A percentile compares a stretch with the other conserved stretches of the same genome.
phyloP scores from a whole-genome alignment of 1,284 basidiomycete genomes.

The Trichosporon sp. region DNA sequence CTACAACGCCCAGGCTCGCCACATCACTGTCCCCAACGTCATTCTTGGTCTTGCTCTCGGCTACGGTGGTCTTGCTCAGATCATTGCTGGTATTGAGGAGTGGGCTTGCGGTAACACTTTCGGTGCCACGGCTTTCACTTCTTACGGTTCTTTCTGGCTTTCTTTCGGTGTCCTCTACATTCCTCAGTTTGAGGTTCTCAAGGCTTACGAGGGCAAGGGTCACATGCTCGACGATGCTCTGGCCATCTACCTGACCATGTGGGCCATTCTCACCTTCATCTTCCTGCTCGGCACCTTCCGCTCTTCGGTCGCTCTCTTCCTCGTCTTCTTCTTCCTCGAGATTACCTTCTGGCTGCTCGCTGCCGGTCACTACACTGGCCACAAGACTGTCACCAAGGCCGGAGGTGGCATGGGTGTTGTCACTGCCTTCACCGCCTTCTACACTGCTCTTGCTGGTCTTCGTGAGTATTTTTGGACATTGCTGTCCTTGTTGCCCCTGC shows the following conservation, averaged over 20 bases:
- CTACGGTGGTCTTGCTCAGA: slow-evolving; percentile 72
- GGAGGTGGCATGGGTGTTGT: slow-evolving; percentile 65
- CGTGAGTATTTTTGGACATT: slow-evolving; percentile 5
- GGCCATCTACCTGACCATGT: slow-evolving; percentile 49
- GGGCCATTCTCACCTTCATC: slow-evolving; percentile 56
- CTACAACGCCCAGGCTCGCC: slow-evolving; percentile 45
- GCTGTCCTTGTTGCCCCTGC: no score
- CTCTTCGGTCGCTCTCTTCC: slow-evolving; percentile 17
- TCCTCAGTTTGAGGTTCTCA: slow-evolving; percentile 52
- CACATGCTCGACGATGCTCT: slow-evolving; percentile 51
- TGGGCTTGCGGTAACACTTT: slow-evolving; percentile 67
- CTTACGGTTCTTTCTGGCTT: slow-evolving; percentile 66
- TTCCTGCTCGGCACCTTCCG: slow-evolving; percentile 52
- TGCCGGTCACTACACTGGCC: slow-evolving; percentile 37
- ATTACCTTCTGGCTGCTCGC: slow-evolving; percentile 52
- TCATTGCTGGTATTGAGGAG: slow-evolving; percentile 56
- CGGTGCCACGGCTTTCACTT: slow-evolving; percentile 64
- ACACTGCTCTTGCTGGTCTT: slow-evolving; percentile 53
- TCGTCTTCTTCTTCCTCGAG: slow-evolving; percentile 66
- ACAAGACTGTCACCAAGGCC: slow-evolving; percentile 51
- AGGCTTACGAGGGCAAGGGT: slow-evolving; percentile 34
- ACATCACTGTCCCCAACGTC: slow-evolving; percentile 58
- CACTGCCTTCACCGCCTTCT: slow-evolving; percentile 37
- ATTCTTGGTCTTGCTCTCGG: slow-evolving; percentile 78
- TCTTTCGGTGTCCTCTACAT: slow-evolving; percentile 39